Evolutionary conservation across 495 filamentous ascomycete species (phyloP).

Genomic region (Sporormia fimetaria): DNA sequence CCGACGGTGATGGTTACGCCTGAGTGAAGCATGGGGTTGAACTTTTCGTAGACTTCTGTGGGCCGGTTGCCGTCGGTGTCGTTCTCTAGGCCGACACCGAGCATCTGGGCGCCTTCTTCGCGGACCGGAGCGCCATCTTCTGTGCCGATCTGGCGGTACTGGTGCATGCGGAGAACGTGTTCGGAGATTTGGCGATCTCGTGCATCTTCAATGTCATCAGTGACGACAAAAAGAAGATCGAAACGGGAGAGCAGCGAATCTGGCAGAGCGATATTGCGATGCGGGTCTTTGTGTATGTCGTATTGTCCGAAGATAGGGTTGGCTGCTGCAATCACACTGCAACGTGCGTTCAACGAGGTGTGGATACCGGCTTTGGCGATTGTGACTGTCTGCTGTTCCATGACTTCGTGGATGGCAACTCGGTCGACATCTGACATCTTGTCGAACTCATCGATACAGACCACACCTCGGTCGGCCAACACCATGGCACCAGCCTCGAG

Average conservation of each 20-base stretch:
- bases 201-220: constrained; percentile 92
- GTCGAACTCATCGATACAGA: constrained; percentile 99
- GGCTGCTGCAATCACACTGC: constrained; percentile 91
- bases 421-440: constrained; percentile 99
- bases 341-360: constrained; percentile 92
- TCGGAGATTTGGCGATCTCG: constrained; percentile 87
- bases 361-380: constrained; percentile 99
- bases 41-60: constrained; percentile 93
- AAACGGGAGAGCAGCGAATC: constrained; percentile 98
- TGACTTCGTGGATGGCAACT: constrained; percentile 99
- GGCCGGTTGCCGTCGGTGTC: constrained; percentile 58
- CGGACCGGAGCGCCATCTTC: constrained; percentile 94
- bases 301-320: constrained; percentile 99
- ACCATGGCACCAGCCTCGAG: constrained; percentile 99
- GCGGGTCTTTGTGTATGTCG: constrained; percentile 95
- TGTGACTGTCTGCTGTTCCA: constrained; percentile 99
- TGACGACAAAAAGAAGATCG: constrained; percentile 95
- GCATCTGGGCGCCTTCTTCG: constrained; percentile 70
- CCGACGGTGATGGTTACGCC: constrained; percentile 68
- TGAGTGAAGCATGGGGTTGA: constrained; percentile 88
- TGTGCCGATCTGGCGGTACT: constrained; percentile 84
- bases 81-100: constrained; percentile 79
- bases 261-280: constrained; percentile 94
- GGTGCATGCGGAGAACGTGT: constrained; percentile 95
- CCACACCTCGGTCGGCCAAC: constrained; percentile 88